These are phyloP conservation scores for Vigna unguiculata DNA, from an alignment of 306 rosid genomes.

Conservation along the genomic window DNA sequence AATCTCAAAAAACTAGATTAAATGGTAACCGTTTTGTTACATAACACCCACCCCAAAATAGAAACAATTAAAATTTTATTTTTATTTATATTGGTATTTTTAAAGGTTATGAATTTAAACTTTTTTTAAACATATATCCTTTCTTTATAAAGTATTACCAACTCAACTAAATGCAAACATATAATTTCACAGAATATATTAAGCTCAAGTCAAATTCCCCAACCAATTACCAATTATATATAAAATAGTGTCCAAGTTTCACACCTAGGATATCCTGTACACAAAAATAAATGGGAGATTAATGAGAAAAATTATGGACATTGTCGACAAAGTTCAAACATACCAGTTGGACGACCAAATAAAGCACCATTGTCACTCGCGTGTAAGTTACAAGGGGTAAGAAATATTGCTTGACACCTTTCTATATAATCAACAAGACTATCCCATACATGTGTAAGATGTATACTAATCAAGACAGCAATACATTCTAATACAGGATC, in stretches of 20 bases:
- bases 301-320: slow-evolving; percentile 7
- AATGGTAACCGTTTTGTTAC: neutral
- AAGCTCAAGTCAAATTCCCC: slow-evolving; percentile 20
- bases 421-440: slow-evolving; percentile 57
- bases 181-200: slow-evolving; percentile 8
- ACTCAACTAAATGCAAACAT: slow-evolving; percentile 24
- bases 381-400: slow-evolving; percentile 50
- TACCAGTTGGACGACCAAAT: slow-evolving; percentile 62
- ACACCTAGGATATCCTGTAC: neutral
- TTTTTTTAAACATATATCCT: neutral
- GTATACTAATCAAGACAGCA: slow-evolving; percentile 65
- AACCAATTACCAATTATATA: slow-evolving; percentile 25
- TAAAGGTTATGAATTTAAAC: slow-evolving; percentile 3
- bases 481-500: slow-evolving; percentile 80
- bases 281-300: neutral
- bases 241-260: neutral
- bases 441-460: slow-evolving; percentile 67
- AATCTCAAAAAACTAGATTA: slow-evolving; percentile 10
- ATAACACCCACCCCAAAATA: neutral
- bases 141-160: neutral
- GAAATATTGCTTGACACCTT: slow-evolving; percentile 53
- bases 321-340: slow-evolving; percentile 38
- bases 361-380: slow-evolving; percentile 41
- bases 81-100: neutral
- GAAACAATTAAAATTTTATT: neutral